These are phyloP conservation scores for Chaetomium fimeti DNA, from an alignment of 495 filamentous ascomycete species.

Conservation along the genomic window DNA sequence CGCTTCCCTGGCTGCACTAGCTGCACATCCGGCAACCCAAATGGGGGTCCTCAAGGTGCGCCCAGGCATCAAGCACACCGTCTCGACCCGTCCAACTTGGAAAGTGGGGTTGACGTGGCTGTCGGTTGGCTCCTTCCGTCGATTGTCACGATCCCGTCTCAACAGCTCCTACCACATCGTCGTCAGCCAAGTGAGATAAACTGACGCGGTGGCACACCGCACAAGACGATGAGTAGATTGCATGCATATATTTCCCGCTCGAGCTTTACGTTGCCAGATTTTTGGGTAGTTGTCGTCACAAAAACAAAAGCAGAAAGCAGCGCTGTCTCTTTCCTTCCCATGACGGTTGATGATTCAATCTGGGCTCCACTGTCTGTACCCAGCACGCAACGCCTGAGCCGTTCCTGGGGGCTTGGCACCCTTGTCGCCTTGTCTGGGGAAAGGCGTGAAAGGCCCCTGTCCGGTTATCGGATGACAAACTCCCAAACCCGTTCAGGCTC, in stretches of 20 bases:
- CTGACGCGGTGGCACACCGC: neutral
- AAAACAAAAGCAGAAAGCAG: neutral
- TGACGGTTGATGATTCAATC: neutral
- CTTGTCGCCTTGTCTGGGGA: conserved; percentile 17
- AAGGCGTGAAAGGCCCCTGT: conserved; percentile 18
- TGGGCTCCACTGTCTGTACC: neutral
- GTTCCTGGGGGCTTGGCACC: conserved; percentile 8
- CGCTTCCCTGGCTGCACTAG: neutral
- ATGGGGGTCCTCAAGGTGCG: neutral
- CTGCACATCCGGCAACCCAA: neutral
- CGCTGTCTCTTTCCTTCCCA: neutral
- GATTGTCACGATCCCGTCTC: neutral
- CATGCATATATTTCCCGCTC: neutral
- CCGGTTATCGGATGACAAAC: conserved; percentile 18
- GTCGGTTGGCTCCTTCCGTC: conserved; percentile 7
- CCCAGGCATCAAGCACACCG: neutral
- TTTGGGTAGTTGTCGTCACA: neutral
- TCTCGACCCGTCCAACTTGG: neutral
- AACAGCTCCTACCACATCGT: neutral
- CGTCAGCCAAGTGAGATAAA: neutral
- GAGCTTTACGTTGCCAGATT: neutral
- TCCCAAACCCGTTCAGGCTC: too few relatives aligned
- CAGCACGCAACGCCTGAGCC: neutral
- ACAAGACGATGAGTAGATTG: neutral
- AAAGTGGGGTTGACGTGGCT: neutral